Base-by-base conservation (phyloP, 331 rosid genomes). In the Quercus tomentella region DNA sequence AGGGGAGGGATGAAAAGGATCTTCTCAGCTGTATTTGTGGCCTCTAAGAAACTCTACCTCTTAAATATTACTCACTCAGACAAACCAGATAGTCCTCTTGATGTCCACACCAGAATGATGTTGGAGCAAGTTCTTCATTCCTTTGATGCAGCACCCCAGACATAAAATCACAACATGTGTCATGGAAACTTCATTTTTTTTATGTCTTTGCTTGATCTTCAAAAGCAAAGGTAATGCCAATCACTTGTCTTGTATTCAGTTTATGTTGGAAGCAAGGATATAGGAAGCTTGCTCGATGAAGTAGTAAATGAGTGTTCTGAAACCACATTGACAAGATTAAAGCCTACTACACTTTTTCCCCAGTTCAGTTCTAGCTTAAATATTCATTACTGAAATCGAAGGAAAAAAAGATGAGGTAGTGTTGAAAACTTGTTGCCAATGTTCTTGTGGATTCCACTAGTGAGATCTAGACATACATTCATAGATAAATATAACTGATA, bases 61-160 rank as follows among this genome's bases (percentile, higher is more conserved):
- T 86, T 95, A 16, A 93, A 95, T 70, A 87, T 95, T 74, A 56
- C 78, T 84, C 88, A 91, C 86, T 90, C 97, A 17, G 99, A 93
- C 86, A 92, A 91, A 82, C 92, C 96, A 26, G 97, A 95, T 80
- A 89, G 78, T 61, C 97, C 99, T 61, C 92, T 95, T 37, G 88
- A 88, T 61, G 73, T 82, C 22, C 87, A 78, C 30, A 90, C 82
- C 37, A 90, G 96, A 80, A 69, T 41, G 76, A 77, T 88, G 72
- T 75, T 95, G 86, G 97, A 93, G 71, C 92, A 91, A 84, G 94
- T 91, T 81, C 97, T 92, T 77, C 99, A 91, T 86, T 95, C 99
- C 35, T 93, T 93, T 85, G 92, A 90, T 83, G 89, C 82, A 28
- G 82, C 92, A 73, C 83, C 90, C 55, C 56, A 54, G 43, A 76